Evolutionary conservation across 257 asterid species (phyloP), one percentile per base, ranked within the genome.

Genomic region (Apocynum venetum): DNA sequence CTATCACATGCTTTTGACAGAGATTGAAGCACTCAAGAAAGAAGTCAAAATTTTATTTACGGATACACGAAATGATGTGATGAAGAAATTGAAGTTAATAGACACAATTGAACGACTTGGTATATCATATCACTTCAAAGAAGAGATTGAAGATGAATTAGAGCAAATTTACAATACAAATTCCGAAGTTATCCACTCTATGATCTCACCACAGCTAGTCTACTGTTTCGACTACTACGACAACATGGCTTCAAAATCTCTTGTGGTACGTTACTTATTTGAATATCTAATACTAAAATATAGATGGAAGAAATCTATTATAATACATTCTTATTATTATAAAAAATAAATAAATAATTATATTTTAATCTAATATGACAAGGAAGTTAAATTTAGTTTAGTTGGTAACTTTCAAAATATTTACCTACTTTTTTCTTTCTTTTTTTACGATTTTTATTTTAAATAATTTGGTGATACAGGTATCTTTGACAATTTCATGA

Each of bases 61-160:
- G 2, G 11, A 71, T 9, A 25, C 2, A 20, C 53, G n/a, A 36
- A 8, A 1, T 2, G 71, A 20, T 2, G 40, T 75, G 48, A 71
- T 40, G 5, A 80, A 73, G 25, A 80, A 71, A 48, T 10, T 87
- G 82, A 76, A 73, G 44, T 72, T 83, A 40, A 82, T 84, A 0
- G 83, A 87, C 73, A 66, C 9, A 4, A 8, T 87, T n/a, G 83
- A 87, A 61, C 84, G 88, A 15, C 85, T 84, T 43, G 89, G 89
- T n/a, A 38, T 88, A 4, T 82, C 76, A 8, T 85, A 87, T 72
- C 86, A 79, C 52, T 85, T 85, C 44, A 71, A 81, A 41, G 55
- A 63, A 46, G 86, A 85, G 60, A 81, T 87, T 72, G 83, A 81
- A 20, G 82, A 79, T 20, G 74, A 83, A 73, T 67, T 87, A 55